phyloP scores from a whole-genome alignment of 371 early-diverging fungal species.

The Saksenaea oblongispora region DNA sequence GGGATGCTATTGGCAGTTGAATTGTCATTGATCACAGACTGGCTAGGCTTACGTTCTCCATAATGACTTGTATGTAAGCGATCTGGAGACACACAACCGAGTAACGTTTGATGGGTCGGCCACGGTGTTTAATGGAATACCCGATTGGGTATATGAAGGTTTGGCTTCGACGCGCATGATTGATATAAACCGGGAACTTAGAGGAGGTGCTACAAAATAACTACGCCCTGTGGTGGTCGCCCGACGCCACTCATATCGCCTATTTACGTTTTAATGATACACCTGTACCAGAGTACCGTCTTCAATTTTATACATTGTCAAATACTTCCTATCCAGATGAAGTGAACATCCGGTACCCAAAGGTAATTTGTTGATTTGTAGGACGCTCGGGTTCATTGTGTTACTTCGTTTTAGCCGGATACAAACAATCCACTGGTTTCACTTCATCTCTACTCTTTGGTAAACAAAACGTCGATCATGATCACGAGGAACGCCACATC shows the following conservation, averaged over 20 bases:
- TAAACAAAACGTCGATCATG: conserved; percentile 31
- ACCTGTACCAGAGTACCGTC: conserved; percentile 75
- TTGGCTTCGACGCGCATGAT: not conserved
- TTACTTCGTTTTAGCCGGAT: conserved; percentile 56
- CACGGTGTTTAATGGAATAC: conserved; percentile 89
- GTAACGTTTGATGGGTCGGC: conserved; percentile 86
- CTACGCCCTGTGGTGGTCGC: conserved; percentile 89
- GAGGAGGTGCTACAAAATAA: conserved; percentile 83
- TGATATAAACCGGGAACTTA: not conserved
- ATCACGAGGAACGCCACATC: conserved; percentile 31
- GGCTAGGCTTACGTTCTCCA: conserved; percentile 77
- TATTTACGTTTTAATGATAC: conserved; percentile 88
- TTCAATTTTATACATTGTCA: conserved; percentile 65
- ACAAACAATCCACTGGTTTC: conserved; percentile 82
- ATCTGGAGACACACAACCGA: conserved; percentile 63
- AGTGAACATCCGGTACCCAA: conserved; percentile 83
- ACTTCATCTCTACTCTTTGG: conserved; percentile 64
- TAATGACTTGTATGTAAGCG: conserved; percentile 85
- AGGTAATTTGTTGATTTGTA: conserved; percentile 42
- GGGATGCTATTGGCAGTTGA: not conserved
- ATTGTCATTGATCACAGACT: not conserved
- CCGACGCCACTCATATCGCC: conserved; percentile 78
- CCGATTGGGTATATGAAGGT: conserved; percentile 97
- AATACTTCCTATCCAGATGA: conserved; percentile 71
- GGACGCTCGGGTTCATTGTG: not conserved